These are phyloP conservation scores for Rhizophora mangle DNA, from an alignment of 345 rosid species.

Conservation along the genomic window DNA sequence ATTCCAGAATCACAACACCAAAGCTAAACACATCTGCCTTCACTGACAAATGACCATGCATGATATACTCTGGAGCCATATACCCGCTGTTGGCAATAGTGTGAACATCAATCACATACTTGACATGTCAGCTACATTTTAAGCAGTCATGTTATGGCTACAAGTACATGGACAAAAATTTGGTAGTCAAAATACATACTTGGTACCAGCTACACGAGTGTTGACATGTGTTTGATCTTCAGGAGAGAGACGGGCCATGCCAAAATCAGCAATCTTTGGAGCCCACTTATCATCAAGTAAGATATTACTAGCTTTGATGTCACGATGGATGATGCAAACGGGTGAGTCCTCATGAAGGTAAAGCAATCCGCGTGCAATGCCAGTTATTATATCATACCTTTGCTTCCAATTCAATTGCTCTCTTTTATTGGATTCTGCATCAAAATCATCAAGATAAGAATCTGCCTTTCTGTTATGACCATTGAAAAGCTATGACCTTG, in stretches of 20 bases:
- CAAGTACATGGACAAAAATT: background rate
- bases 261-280: slow-evolving; percentile 98
- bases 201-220: slow-evolving; percentile 94
- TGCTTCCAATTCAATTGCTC: slow-evolving; percentile 72
- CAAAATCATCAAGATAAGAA: slow-evolving; percentile 13
- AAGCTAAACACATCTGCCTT: slow-evolving; percentile 97
- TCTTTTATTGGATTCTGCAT: slow-evolving; percentile 48
- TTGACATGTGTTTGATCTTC: slow-evolving; percentile 86
- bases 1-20: slow-evolving; percentile 86
- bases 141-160: slow-evolving; percentile 2
- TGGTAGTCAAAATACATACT: slow-evolving; percentile 43
- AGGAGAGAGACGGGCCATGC: slow-evolving; percentile 98
- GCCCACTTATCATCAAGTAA: slow-evolving; percentile 91
- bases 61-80: slow-evolving; percentile 96
- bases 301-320: slow-evolving; percentile 91
- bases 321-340: slow-evolving; percentile 82
- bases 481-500: background rate
- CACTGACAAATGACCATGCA: slow-evolving; percentile 73
- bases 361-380: slow-evolving; percentile 83
- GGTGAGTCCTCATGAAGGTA: slow-evolving; percentile 94
- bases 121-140: background rate
- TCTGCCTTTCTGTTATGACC: background rate
- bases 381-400: slow-evolving; percentile 68
- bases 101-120: background rate
- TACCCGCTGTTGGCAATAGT: slow-evolving; percentile 63